Base-by-base conservation (phyloP, 2,329 filamentous ascomycete species). In the Pseudocercospora cruenta region DNA sequence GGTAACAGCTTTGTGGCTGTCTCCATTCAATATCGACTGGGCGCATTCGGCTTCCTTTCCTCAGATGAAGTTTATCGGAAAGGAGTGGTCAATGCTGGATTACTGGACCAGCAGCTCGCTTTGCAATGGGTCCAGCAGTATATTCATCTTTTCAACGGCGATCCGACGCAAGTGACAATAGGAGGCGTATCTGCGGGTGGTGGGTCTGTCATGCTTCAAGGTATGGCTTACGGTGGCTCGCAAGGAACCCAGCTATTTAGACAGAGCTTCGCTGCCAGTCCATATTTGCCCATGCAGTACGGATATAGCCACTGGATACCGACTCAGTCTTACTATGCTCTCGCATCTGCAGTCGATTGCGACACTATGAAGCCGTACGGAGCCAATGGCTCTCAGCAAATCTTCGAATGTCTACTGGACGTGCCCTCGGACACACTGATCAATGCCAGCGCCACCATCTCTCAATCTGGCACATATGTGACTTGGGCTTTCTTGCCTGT, bases 231-330 rank as follows among this genome's bases (percentile, higher is more conserved):
- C 43, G 71, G 70, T 12, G 71, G 72, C n/a, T 62, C 70, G 8
- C 58, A 73, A 21, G 74, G 73, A 16, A 69, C 67, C n/a, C 62
- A 67, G 19, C 67, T 75, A 5, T 75, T 75, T 64, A 64, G 53
- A 24, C 71, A 80, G 72, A 67, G 67, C 58, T 77, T 81, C 28
- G 75, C 82, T 1, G 78, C 80, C 1, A 83, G 80, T 8, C 85
- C 62, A 19, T 88, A 85, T 68, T 78, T 86, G 9, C 84, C 86
- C 0, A 82, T 83, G 62, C 84, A 87, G 67, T 86, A 86, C 72
- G 78, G 76, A 14, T 86, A 83, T 70, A 78, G 82, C 58, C 82
- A 82, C 16, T 78, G 76, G 36, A 73, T 82, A 12, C 82, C 84
- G 0, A 79, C 82, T 3, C 75, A 80, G 16, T 72, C 79, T 5